Conservation (phyloP, 148 eudicot genomes). For the Linanthus parryae region DNA sequence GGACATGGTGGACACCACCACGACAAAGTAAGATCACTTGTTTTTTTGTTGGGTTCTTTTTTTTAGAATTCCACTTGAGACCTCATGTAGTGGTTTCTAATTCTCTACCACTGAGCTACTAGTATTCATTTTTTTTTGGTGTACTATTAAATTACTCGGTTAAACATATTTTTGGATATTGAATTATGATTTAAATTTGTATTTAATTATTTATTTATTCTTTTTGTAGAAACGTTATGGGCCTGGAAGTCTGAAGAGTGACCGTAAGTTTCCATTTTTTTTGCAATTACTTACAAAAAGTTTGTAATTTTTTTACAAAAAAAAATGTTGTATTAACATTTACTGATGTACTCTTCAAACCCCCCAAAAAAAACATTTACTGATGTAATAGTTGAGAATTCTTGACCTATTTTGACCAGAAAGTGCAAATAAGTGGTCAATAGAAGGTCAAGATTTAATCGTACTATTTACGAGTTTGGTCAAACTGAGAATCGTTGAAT, state of each 20-base stretch:
- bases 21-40: conserved; percentile 2
- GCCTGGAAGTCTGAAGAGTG: conserved; percentile 36
- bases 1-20: conserved; percentile 21
- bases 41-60: background rate
- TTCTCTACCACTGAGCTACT: background rate
- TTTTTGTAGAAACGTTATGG: conserved; percentile 25
- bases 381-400: too few species aligned
- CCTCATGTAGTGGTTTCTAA: background rate
- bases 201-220: background rate
- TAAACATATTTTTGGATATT: background rate
- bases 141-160: too few species aligned
- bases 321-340: too few species aligned
- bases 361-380: too few species aligned
- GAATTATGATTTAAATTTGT: background rate
- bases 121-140: background rate
- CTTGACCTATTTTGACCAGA: too few species aligned
- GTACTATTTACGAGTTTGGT: background rate
- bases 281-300: background rate
- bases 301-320: background rate
- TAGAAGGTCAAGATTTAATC: background rate
- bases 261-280: conserved; percentile 24
- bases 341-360: too few species aligned
- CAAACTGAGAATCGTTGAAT: background rate
- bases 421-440: too few species aligned
- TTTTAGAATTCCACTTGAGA: too few species aligned